Percentiles rank a stretch among this genome's conserved stretches.
Conservation (phyloP, 441 rosid genomes). For the Dalechampia spathulata region DNA sequence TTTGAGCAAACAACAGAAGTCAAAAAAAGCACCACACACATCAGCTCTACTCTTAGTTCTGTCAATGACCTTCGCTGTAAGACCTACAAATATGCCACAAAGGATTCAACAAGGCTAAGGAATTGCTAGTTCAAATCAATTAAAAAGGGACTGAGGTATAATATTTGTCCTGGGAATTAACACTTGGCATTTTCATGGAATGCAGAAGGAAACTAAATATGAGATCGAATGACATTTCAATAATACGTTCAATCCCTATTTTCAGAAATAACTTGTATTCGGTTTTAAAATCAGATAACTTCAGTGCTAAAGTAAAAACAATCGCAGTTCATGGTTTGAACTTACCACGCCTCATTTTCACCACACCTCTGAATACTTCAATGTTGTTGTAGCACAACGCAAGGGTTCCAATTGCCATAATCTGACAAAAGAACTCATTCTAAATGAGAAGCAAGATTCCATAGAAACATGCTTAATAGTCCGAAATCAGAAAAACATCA, state of each 20-base stretch:
- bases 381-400: slow-evolving; percentile 84
- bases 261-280: no score
- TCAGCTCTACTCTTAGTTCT: slow-evolving; percentile 78
- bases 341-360: slow-evolving; percentile 96
- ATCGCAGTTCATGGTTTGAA: slow-evolving; percentile 9
- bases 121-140: no score
- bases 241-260: no score
- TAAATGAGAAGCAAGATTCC: slow-evolving; percentile 17
- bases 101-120: no score
- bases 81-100: slow-evolving; percentile 40
- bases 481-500: not conserved
- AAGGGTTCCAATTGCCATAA: slow-evolving; percentile 94
- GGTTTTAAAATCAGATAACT: no score
- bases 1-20: slow-evolving; percentile 69
- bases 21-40: slow-evolving; percentile 86
- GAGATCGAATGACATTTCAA: no score
- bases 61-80: slow-evolving; percentile 77
- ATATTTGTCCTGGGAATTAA: no score
- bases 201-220: no score
- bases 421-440: slow-evolving; percentile 40
- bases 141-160: no score
- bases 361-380: slow-evolving; percentile 89
- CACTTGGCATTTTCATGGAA: no score
- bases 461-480: slow-evolving; percentile 6
- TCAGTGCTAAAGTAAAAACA: no score